Base-by-base conservation (phyloP, 2,329 filamentous ascomycete species). In the Sporothrix mexicana region DNA sequence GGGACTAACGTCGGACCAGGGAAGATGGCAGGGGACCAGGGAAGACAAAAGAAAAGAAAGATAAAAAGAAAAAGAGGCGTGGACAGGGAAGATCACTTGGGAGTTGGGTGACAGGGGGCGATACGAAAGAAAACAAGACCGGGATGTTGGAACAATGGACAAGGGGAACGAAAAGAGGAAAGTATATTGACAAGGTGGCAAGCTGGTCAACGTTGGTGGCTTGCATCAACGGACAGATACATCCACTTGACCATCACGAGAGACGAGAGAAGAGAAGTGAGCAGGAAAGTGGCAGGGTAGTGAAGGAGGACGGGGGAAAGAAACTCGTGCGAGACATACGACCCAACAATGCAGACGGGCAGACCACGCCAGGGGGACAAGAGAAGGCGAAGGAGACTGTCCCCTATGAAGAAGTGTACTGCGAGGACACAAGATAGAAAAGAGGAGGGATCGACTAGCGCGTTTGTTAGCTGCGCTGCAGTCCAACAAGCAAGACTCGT, bases 361-460 rank as follows among this genome's bases (percentile, higher is more conserved):
- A 8, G 53, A 25, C 53, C 53, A 61, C 20, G 41, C 41, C 61
- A 64, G n/a, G n/a, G n/a, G n/a, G n/a, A n/a, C n/a, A n/a, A n/a
- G n/a, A n/a, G n/a, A n/a, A n/a, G 30, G 30, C 5, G 4, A 36
- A 36, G 36, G 41, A 47, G 20, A 66, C 23, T 23, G 23, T 47
- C 43, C 41, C 41, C 12, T 13, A 25, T 47, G 41, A 66, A 47
- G 12, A 66, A 66, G 36, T 15, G 59, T 8, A 9, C n/a, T 3
- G 43, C 61, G 41, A 66, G 23, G 43, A 25, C 41, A 53, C 17
- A 66, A 43, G 17, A 47, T 17, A n/a, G 20, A 30, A 20, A 15
- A 23, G 9, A 10, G 20, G 23, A 55, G 66, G 66, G 66, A 53
- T 53, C 45, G 15, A 23, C 66, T 68, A 68, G 64, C 64, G 64